Conservation (phyloP, 2,329 filamentous ascomycete species). For the Geosmithia putterillii region DNA sequence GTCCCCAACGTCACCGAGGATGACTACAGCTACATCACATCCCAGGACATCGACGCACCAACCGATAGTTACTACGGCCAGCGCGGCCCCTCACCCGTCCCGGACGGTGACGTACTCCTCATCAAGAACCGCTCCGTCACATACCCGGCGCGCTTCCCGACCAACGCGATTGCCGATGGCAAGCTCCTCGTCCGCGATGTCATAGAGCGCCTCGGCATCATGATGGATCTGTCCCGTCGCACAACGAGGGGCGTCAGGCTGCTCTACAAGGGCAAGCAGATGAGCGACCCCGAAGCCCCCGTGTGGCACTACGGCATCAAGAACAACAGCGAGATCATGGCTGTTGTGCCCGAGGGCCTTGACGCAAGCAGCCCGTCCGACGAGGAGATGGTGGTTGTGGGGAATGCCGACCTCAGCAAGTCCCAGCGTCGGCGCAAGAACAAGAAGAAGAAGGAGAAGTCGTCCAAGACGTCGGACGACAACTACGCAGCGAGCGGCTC, state of each 20-base stretch:
- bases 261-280: slow-evolving; percentile 59
- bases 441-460: slow-evolving; percentile 30
- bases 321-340: slow-evolving; percentile 47
- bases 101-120: slow-evolving; percentile 57
- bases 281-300: slow-evolving; percentile 50
- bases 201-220: slow-evolving; percentile 51
- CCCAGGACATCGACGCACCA: slow-evolving; percentile 50
- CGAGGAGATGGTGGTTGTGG: slow-evolving; percentile 29
- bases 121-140: slow-evolving; percentile 56
- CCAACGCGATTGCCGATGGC: slow-evolving; percentile 63
- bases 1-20: slow-evolving; percentile 57
- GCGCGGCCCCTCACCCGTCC: slow-evolving; percentile 21
- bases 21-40: slow-evolving; percentile 76
- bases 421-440: slow-evolving; percentile 23
- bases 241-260: slow-evolving; percentile 46
- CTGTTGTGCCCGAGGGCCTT: slow-evolving; percentile 26
- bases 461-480: slow-evolving; percentile 21
- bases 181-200: slow-evolving; percentile 56
- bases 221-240: slow-evolving; percentile 49
- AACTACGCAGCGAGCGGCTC: slow-evolving; percentile 28
- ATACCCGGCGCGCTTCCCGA: slow-evolving; percentile 61
- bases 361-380: slow-evolving; percentile 24
- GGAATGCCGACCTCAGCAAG: slow-evolving; percentile 17
- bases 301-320: slow-evolving; percentile 51
- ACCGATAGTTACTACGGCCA: slow-evolving; percentile 20